These are phyloP conservation scores for Beauveria sp. DNA, from an alignment of 2,329 filamentous ascomycete species.

Conservation along the genomic window DNA sequence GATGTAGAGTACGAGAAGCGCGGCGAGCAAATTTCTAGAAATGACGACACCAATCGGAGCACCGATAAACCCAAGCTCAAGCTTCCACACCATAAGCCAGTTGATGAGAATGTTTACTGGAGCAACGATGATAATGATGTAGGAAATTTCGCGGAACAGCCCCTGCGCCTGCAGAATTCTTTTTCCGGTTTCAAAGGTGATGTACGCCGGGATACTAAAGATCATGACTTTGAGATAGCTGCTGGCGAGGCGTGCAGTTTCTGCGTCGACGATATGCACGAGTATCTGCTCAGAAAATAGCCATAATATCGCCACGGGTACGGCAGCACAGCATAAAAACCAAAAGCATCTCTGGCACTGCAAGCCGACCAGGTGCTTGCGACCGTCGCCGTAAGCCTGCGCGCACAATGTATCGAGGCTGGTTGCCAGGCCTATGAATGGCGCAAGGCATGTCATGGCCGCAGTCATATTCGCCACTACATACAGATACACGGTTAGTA, in stretches of 20 bases:
- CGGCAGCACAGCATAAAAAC: slow-evolving; percentile 63
- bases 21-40: slow-evolving; percentile 67
- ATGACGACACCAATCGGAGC: slow-evolving; percentile 75
- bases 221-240: slow-evolving; percentile 66
- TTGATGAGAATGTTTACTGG: slow-evolving; percentile 72
- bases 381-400: slow-evolving; percentile 87
- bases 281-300: slow-evolving; percentile 60
- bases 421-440: slow-evolving; percentile 77
- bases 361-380: slow-evolving; percentile 77
- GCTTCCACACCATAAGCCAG: slow-evolving; percentile 69
- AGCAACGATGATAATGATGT: slow-evolving; percentile 67
- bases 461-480: slow-evolving; percentile 62
- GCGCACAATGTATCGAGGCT: slow-evolving; percentile 87
- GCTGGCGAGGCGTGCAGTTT: slow-evolving; percentile 63
- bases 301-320: slow-evolving; percentile 71
- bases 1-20: slow-evolving; percentile 71
- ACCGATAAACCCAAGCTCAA: slow-evolving; percentile 64
- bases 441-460: slow-evolving; percentile 69
- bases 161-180: slow-evolving; percentile 79
- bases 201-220: slow-evolving; percentile 68
- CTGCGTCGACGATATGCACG: slow-evolving; percentile 35
- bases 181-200: slow-evolving; percentile 70
- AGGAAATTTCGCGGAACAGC: slow-evolving; percentile 69
- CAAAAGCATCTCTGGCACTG: slow-evolving; percentile 75
- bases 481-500: background rate